Conservation (phyloP, 2,329 filamentous ascomycete species). For the Xylaria sp. region DNA sequence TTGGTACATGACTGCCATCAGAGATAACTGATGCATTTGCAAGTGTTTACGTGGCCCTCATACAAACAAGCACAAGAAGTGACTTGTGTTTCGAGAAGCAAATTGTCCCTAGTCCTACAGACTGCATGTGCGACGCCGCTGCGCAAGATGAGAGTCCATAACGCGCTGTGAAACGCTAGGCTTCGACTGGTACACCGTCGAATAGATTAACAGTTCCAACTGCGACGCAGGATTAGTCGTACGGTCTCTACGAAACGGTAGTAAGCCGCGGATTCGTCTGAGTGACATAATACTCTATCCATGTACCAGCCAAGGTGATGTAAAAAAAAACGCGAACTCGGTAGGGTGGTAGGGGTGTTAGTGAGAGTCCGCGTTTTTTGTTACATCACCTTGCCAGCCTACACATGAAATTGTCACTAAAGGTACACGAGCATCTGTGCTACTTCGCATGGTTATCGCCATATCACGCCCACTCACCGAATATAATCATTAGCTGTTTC, state of each 20-base stretch:
- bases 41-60: slow-evolving; percentile 14
- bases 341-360: too few species aligned
- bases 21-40: background rate
- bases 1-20: background rate
- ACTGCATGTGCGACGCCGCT: background rate
- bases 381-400: too few species aligned
- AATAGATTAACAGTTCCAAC: background rate
- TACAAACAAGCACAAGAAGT: background rate
- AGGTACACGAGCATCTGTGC: background rate
- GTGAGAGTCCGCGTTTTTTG: too few species aligned
- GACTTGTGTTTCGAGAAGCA: background rate
- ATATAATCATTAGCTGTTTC: background rate
- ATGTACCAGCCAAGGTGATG: too few species aligned
- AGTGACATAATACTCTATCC: background rate
- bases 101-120: background rate
- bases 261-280: background rate
- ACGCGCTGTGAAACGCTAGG: background rate
- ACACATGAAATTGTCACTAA: background rate
- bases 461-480: too few species aligned
- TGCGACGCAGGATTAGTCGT: background rate
- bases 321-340: too few species aligned
- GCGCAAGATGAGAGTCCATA: background rate
- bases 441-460: background rate
- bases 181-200: background rate
- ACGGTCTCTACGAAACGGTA: background rate